Base-by-base conservation (phyloP, 768 basidiomycete genomes). In the Boletus reticulatus region DNA sequence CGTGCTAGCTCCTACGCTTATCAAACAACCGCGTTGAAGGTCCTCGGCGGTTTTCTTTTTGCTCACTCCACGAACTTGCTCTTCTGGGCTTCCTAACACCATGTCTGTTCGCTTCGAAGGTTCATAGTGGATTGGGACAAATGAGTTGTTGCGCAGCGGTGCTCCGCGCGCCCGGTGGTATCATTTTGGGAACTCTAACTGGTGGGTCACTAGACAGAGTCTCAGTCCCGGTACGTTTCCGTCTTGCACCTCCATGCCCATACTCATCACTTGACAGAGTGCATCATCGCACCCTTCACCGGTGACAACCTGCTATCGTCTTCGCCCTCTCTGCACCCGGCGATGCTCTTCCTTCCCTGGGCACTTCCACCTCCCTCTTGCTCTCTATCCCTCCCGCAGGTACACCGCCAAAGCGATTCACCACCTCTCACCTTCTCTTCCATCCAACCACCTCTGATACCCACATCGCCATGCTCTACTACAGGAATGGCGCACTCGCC, bases 401-500 rank as follows among this genome's bases (percentile, higher is more conserved):
- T 19, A 45, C 51, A 17, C 50, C 55, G 2, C 55, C 55, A 29
- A 55, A 27, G 43, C 55, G 55, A 8, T 39, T 45, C 50, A 55
- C 54, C 29, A 55, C 54, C 17, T 55, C 54, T 6, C 54, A 55
- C 29, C 49, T 52, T 11, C 54, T 55, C 54, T 29, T 50, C 4
- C 54, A 55, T 16, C 54, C 50, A 2, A 55, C 54, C 43, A 55
- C 54, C 37, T 10, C 11, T 37, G 50, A 45, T 19, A 50, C 54
- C 5, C 36, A 55, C 17, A 55, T 55, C 16, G 54, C 37, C 43
- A 55, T 55, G 50, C 54, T 55, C 50, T 55, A 50, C 50, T 55
- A 55, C 50, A 55, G 53, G 22, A 55, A 56, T 37, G 55, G 55
- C 10, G 55, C 54, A 1, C 54, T 55, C 37, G 54, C 50, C 27